Evolutionary conservation across 148 eudicot species (phyloP), one percentile per base, ranked within the genome.

Genomic region (Oxyria digyna): DNA sequence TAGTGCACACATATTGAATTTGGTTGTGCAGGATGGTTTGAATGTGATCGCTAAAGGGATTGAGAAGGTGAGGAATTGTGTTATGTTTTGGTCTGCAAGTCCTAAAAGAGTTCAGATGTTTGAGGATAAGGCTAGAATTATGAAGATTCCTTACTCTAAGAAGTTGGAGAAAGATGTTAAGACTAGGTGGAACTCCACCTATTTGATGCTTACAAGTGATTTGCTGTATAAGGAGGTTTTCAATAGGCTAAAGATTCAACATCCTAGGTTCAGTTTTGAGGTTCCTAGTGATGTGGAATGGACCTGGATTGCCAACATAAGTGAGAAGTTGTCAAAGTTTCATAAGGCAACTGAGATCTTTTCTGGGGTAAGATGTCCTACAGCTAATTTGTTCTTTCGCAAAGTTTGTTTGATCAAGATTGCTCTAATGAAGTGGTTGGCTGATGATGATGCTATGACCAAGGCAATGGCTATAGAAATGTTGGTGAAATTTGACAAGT

Each of bases 11-110:
- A n/a, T n/a, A n/a, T n/a, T n/a, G n/a, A n/a, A n/a, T n/a, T n/a
- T n/a, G n/a, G n/a, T n/a, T n/a, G n/a, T n/a, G n/a, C n/a, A n/a
- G n/a, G n/a, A n/a, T n/a, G n/a, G n/a, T n/a, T n/a, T n/a, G n/a
- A n/a, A n/a, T n/a, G n/a, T n/a, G 13, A 62, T 73, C 17, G 31
- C 35, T 7, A 42, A 43, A 7, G 75, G 38, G 13, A 71, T 78
- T 63, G 65, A 65, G 18, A 82, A 27, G 41, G 27, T 82, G 8
- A 70, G 74, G n/a, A 37, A 76, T 10, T 70, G 67, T 71, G 74
- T 75, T 15, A 1, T 14, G 20, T 75, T 59, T 71, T 81, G 79
- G 82, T 46, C 69, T 23, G 66, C 54, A 12, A 41, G 74, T 11
- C 69, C 75, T 0, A 42, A 74, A 68, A 73, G 73, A 52, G 71